Conservation (phyloP, 139 green algal genomes). For the Chlorella vulgaris region DNA sequence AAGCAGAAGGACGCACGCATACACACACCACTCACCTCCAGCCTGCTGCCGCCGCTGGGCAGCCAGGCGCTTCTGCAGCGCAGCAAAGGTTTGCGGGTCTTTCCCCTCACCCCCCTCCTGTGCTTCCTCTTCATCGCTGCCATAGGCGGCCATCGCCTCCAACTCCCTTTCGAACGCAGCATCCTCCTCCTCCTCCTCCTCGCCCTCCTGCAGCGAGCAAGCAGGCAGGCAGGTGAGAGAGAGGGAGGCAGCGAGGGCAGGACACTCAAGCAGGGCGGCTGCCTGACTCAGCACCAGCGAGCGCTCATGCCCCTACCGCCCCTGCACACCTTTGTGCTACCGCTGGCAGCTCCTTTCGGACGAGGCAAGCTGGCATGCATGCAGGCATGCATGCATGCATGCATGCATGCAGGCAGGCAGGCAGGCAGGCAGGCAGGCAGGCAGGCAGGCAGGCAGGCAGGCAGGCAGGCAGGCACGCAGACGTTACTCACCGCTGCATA, state of each 20-base stretch:
- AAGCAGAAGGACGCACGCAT: neutral
- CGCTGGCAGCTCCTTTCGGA: too few species aligned
- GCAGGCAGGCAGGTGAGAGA: neutral
- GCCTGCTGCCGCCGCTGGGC: constrained; percentile 1
- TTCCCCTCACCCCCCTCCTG: too few species aligned
- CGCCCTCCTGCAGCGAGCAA: constrained; percentile 6
- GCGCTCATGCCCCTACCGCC: too few species aligned
- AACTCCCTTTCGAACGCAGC: constrained; percentile 46
- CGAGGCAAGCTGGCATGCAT: too few species aligned
- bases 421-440: neutral
- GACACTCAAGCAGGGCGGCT: too few species aligned
- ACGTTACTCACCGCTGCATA: constrained; percentile 63
- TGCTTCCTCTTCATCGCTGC: constrained; percentile 31
- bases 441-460: neutral
- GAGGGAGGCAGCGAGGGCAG: neutral
- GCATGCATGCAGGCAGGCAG: too few species aligned
- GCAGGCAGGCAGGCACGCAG: neutral
- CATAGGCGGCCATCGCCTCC: constrained; percentile 29
- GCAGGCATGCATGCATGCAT: too few species aligned
- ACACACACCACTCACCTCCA: constrained; percentile 1
- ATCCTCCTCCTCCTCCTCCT: constrained; percentile 43
- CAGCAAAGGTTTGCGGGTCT: constrained; percentile 28
- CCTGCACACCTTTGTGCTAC: too few species aligned
- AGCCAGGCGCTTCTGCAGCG: constrained; percentile 23
- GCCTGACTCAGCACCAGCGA: too few species aligned